These are phyloP conservation scores for Tetracladium marchalianum DNA, from an alignment of 495 filamentous ascomycete genomes.

Conservation along the genomic window DNA sequence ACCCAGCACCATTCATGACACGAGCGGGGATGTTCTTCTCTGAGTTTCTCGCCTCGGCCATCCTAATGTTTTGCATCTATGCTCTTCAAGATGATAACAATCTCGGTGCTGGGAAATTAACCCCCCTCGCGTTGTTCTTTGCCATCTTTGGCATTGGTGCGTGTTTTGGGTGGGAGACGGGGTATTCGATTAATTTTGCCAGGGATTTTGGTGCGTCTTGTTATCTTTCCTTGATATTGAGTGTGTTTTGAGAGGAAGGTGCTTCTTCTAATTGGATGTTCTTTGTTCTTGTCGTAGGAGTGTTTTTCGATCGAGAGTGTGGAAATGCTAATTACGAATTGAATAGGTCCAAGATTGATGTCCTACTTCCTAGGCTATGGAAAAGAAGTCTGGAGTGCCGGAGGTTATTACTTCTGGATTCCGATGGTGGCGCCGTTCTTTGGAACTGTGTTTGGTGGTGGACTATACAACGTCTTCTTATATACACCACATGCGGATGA, in stretches of 20 bases:
- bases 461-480: slow-evolving; percentile 42
- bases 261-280: too few species aligned
- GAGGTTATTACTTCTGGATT: slow-evolving; percentile 35
- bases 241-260: too few species aligned
- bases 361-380: slow-evolving; percentile 56
- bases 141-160: slow-evolving; percentile 59
- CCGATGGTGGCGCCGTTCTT: slow-evolving; percentile 33
- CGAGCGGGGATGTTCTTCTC: slow-evolving; percentile 51
- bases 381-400: slow-evolving; percentile 48
- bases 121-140: slow-evolving; percentile 52
- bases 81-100: slow-evolving; percentile 51
- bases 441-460: slow-evolving; percentile 35
- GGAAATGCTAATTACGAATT: not conserved
- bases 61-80: slow-evolving; percentile 61
- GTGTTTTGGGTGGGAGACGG: slow-evolving; percentile 62
- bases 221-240: not conserved
- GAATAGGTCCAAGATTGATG: slow-evolving; percentile 42
- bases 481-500: slow-evolving; percentile 23
- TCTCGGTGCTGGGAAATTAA: slow-evolving; percentile 32
- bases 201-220: slow-evolving; percentile 42
- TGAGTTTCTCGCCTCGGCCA: slow-evolving; percentile 50
- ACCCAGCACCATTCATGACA: slow-evolving; percentile 51
- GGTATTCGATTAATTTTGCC: slow-evolving; percentile 59
- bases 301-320: too few species aligned
- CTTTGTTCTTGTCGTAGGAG: too few species aligned